Evolutionary conservation across 257 asterid species (phyloP).

Genomic region (Phtheirospermum japonicum): DNA sequence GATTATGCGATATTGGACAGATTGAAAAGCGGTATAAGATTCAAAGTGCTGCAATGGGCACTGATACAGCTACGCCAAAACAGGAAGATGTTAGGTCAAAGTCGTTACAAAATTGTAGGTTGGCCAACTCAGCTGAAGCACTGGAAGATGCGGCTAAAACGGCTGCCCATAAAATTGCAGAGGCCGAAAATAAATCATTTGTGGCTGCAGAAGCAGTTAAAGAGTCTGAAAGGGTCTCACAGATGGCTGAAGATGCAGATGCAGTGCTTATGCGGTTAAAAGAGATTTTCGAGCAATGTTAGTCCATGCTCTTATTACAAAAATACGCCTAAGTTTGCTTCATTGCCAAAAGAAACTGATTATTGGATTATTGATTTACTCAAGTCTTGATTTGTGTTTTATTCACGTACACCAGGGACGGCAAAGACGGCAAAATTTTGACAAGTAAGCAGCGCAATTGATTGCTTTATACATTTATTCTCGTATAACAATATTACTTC

Average conservation of each 20-base stretch:
- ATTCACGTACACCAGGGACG: neutral
- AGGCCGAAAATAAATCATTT: conserved; percentile 8
- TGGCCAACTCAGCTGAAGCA: neutral
- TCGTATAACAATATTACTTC: neutral
- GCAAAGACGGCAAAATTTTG: neutral
- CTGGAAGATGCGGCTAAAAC: conserved; percentile 1
- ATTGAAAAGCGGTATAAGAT: neutral
- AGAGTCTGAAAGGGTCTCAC: conserved; percentile 4
- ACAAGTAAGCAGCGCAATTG: neutral
- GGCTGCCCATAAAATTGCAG: conserved; percentile 6
- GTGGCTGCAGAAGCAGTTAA: conserved; percentile 8
- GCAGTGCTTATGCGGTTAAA: neutral
- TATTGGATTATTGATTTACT: too few species aligned
- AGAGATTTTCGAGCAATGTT: neutral
- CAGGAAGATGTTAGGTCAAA: neutral
- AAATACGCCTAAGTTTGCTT: neutral
- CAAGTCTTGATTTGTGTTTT: neutral
- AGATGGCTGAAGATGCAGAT: conserved; percentile 12
- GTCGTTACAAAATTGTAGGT: neutral
- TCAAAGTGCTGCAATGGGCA: neutral
- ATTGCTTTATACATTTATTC: neutral
- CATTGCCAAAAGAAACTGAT: neutral
- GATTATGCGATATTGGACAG: neutral
- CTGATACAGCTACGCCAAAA: neutral
- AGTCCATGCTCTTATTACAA: neutral